phyloP scores from a whole-genome alignment of 1,284 basidiomycete species.

The Serendipita sp. region DNA sequence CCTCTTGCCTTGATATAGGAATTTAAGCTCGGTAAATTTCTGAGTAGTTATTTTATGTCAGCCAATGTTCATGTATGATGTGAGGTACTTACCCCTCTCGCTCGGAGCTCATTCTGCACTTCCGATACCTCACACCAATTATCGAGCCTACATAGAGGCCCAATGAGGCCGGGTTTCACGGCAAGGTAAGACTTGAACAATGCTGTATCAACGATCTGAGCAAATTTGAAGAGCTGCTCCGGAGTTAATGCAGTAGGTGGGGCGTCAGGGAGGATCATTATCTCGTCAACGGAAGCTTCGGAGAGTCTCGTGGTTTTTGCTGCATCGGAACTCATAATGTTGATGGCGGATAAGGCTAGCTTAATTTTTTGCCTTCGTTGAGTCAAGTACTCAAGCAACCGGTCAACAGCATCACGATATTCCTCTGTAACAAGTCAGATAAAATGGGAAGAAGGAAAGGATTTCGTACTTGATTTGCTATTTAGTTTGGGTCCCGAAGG shows the following conservation, averaged over 20 bases:
- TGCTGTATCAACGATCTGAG: slow-evolving; percentile 90
- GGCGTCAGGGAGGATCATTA: slow-evolving; percentile 60
- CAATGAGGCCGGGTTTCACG: slow-evolving; percentile 70
- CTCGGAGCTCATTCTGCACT: slow-evolving; percentile 77
- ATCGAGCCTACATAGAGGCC: slow-evolving; percentile 76
- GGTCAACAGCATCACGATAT: slow-evolving; percentile 47
- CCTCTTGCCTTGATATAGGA: slow-evolving; percentile 86
- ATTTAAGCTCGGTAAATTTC: slow-evolving; percentile 85
- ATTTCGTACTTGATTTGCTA: slow-evolving; percentile 19
- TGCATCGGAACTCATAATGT: slow-evolving; percentile 34
- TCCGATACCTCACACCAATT: slow-evolving; percentile 98
- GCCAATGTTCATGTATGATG: neutral
- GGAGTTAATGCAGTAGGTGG: slow-evolving; percentile 57
- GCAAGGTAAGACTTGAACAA: slow-evolving; percentile 88
- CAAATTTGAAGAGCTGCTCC: slow-evolving; percentile 70
- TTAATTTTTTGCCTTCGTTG: slow-evolving; percentile 76
- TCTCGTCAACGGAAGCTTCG: slow-evolving; percentile 41
- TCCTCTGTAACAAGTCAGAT: neutral
- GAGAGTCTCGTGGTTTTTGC: slow-evolving; percentile 21
- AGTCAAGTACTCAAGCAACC: slow-evolving; percentile 58
- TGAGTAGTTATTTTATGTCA: slow-evolving; percentile 22
- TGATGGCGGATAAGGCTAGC: slow-evolving; percentile 53
- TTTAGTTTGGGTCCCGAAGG: slow-evolving; percentile 23
- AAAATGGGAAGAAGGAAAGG: neutral
- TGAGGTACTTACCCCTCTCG: slow-evolving; percentile 49